These are phyloP conservation scores for Striga asiatica DNA, from an alignment of 257 asterid species.

Conservation along the genomic window DNA sequence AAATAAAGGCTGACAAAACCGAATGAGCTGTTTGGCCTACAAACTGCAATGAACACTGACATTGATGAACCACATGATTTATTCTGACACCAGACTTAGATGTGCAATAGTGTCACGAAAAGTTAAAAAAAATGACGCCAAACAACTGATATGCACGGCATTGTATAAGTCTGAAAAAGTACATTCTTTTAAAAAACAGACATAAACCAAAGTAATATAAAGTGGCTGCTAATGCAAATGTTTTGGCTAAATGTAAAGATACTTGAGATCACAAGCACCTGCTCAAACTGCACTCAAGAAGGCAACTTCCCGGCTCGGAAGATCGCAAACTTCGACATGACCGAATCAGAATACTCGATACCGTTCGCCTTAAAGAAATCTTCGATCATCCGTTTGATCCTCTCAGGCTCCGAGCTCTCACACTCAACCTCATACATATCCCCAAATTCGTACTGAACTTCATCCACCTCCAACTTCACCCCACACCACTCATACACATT, in stretches of 20 bases:
- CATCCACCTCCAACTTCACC: constrained; percentile 75
- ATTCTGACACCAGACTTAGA: no score
- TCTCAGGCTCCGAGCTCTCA: constrained; percentile 83
- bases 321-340: constrained; percentile 69
- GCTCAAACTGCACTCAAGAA: constrained; percentile 21
- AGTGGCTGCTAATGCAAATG: no score
- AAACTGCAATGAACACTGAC: no score
- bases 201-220: no score
- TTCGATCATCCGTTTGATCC: constrained; percentile 53
- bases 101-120: no score
- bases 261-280: not conserved
- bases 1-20: not conserved
- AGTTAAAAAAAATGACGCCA: constrained; percentile 9
- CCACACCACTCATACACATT: constrained; percentile 79
- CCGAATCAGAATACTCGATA: constrained; percentile 54
- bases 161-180: no score
- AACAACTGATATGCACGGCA: not conserved
- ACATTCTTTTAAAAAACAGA: no score
- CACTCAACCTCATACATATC: constrained; percentile 85
- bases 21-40: not conserved
- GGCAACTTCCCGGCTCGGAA: constrained; percentile 79
- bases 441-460: constrained; percentile 73
- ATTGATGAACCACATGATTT: no score
- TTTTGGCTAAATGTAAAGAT: no score
- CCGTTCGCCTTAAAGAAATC: constrained; percentile 61